Base-by-base conservation (phyloP, 768 basidiomycete species). In the Hygrocybe punicea region DNA sequence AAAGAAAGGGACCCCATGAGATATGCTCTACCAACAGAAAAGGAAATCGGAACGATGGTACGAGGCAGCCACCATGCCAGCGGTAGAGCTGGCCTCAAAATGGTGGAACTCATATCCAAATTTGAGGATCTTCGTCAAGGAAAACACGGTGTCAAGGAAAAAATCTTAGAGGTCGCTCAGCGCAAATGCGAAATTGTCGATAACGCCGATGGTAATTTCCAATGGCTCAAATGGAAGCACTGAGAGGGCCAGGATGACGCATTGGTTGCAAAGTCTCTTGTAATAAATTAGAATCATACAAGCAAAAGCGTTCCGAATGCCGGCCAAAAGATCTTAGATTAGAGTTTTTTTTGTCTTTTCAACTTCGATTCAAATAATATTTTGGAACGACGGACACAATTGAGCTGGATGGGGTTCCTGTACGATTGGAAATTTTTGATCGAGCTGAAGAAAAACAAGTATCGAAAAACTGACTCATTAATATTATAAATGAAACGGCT, bases 21-120 rank as follows among this genome's bases (percentile, higher is more conserved):
- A 57, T 82, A 72, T 61, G 81, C 83, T 53, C 76, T 99, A 46
- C 96, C 94, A 1, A 83, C 85, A 13, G 94, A 98, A 69, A 71
- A 76, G 42, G 84, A 86, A 62, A 85, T 99, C 60, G 76, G 81
- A 45, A 71, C 78, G 16, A 70, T 87, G 39, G 85, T 98, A 40
- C 77, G 71, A 59, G 86, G 93, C 53, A 72, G 80, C 65, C 82
- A 86, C 63, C 67, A 68, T n/a, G 76, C 79, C 11, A 85, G 84
- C 55, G 86, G 85, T 17, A 79, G 78, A 21, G 83, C 81, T 59
- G 83, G 83, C 17, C 62, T 89, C 24, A 86, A 79, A 7, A 67
- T 81, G 53, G 76, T 83, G 35, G 90, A 93, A 63, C 69, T 94
- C 44, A 63, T 91, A 5, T 71, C 76, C 23, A 78, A 78, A 65